Percentiles rank a stretch among this genome's conserved stretches.
phyloP scores from a whole-genome alignment of 2,329 filamentous ascomycete species.

The Xylariaceae sp. region DNA sequence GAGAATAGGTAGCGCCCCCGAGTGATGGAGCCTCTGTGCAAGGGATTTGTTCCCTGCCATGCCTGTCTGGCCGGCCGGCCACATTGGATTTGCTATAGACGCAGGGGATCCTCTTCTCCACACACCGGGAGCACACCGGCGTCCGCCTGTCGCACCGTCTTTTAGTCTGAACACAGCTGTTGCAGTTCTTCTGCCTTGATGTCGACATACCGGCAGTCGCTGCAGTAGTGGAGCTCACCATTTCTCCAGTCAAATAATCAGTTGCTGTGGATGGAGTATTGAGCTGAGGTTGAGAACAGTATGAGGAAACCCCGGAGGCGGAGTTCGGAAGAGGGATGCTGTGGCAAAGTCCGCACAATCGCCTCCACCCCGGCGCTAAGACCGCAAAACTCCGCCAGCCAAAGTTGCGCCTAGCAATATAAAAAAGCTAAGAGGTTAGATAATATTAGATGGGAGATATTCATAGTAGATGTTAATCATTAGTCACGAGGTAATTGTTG shows the following conservation, averaged over 20 bases:
- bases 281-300: not conserved
- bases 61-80: not conserved
- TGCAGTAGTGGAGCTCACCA: not conserved
- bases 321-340: conserved; percentile 15
- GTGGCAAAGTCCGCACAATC: too few species aligned
- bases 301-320: conserved; percentile 10
- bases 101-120: conserved; percentile 46
- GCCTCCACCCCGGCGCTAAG: too few species aligned
- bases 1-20: not conserved
- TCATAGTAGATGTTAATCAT: too few species aligned
- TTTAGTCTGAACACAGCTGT: conserved; percentile 49
- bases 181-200: conserved; percentile 46
- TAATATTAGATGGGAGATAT: too few species aligned
- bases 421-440: too few species aligned
- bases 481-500: too few species aligned
- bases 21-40: conserved; percentile 4
- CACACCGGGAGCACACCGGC: conserved; percentile 47
- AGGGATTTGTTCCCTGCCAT: not conserved
- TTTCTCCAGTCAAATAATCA: not conserved
- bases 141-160: conserved; percentile 49
- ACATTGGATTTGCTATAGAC: conserved; percentile 34
- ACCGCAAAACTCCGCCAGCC: too few species aligned
- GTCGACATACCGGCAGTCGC: not conserved
- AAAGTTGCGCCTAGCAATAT: too few species aligned
- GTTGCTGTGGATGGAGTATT: not conserved